Percentiles rank a stretch among this genome's conserved stretches.
Conservation (phyloP, 169 alveolate genomes). For the Neospora caninum region DNA sequence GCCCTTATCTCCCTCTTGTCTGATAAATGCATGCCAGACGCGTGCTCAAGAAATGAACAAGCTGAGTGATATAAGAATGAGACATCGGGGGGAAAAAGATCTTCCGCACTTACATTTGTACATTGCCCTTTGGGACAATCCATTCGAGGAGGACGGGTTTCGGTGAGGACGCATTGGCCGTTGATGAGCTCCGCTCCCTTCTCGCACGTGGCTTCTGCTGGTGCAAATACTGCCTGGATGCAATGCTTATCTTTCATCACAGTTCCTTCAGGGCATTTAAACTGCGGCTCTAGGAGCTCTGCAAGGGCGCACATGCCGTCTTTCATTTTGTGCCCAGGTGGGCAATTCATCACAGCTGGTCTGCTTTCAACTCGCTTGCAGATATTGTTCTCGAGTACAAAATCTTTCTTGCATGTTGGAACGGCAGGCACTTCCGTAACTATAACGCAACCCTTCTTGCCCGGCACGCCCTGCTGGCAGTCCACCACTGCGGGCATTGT, state of each 20-base stretch:
- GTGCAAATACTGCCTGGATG: constrained; percentile 8
- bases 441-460: constrained; percentile 17
- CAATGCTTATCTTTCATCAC: constrained; percentile 32
- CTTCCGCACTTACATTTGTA: neutral
- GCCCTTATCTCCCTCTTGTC: too few relatives aligned
- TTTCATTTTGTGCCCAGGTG: neutral
- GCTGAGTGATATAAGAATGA: too few relatives aligned
- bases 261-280: neutral
- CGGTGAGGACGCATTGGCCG: constrained; percentile 12
- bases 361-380: constrained; percentile 19
- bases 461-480: constrained; percentile 36
- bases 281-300: constrained; percentile 3
- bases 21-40: too few relatives aligned
- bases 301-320: constrained; percentile 24
- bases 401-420: constrained; percentile 30
- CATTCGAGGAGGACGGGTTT: neutral
- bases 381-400: neutral
- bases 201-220: constrained; percentile 37
- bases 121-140: constrained; percentile 6
- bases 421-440: neutral
- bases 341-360: constrained; percentile 5
- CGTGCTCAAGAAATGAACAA: too few relatives aligned
- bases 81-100: neutral
- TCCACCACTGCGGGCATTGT: neutral
- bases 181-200: constrained; percentile 30